Evolutionary conservation across 2,329 filamentous ascomycete genomes (phyloP), one percentile per base, ranked within the genome.

Genomic region (Waltergamsia citrina): DNA sequence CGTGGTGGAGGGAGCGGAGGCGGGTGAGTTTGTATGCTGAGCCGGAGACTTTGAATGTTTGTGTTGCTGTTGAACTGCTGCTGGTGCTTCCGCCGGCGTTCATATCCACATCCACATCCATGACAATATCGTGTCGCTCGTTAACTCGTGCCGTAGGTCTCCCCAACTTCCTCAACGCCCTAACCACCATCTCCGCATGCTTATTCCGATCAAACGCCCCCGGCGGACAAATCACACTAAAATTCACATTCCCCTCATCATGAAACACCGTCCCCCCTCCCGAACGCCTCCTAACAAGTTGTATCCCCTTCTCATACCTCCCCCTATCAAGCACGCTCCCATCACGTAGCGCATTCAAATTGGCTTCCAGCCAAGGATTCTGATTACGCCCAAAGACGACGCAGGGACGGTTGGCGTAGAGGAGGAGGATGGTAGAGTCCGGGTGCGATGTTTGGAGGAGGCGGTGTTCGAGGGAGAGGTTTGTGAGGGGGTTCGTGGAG

Each of bases 231-330:
- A 94, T 93, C 35, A 96, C 85, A 52, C 82, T 84, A 69, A 88
- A 98, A 59, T 98, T 98, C 45, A 94, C 73, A 54, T 98, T 98
- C 35, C 90, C 90, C 27, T 68, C 60, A 55, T 96, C 92, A 56
- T 98, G 92, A 53, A 94, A 96, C 33, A 98, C 92, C 3, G 92
- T 78, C 29, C 92, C 92, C 32, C 92, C 92, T 19, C 92, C 92
- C 16, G 81, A 88, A 33, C 90, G 76, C 14, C 92, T 74, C 10
- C 92, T 78, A 5, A 98, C 85, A 10, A 94, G 75, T 38, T 68
- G 47, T 24, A 75, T 8, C 10, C 22, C 17, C 18, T 15, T 7
- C 1, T 41, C 41, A 40, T 12, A n/a, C n/a, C 28, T 29, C 10
- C 28, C n/a, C 28, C 24, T 11, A 26, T 15, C 12, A 26, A n/a